These are phyloP conservation scores for Colletotrichum simmondsii DNA, from an alignment of 2,329 filamentous ascomycete species.

Conservation along the genomic window DNA sequence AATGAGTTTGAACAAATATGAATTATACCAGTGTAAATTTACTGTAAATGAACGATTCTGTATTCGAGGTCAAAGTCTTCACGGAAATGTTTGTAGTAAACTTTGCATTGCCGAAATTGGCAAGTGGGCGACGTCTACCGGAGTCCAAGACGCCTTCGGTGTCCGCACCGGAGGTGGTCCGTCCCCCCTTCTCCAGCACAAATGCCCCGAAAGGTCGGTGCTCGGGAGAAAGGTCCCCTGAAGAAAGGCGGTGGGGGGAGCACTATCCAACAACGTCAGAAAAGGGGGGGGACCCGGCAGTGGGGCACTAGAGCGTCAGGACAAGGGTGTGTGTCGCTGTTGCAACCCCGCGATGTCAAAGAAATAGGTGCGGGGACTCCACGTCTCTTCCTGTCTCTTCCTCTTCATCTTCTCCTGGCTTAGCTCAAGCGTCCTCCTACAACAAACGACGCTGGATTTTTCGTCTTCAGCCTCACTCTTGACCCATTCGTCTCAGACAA, in stretches of 20 bases:
- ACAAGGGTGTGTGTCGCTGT: slow-evolving; percentile 11
- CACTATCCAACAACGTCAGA: slow-evolving; percentile 14
- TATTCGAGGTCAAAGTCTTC: too few species aligned
- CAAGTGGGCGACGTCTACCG: neutral
- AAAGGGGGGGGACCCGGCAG: neutral
- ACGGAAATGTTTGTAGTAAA: too few species aligned
- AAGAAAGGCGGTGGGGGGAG: slow-evolving; percentile 12
- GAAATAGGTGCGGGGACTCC: slow-evolving; percentile 30
- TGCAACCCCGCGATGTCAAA: slow-evolving; percentile 26
- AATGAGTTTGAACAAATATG: too few species aligned
- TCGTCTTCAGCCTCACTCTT: neutral
- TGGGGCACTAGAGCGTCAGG: slow-evolving; percentile 2
- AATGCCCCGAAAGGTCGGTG: slow-evolving; percentile 1
- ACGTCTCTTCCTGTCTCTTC: slow-evolving; percentile 1
- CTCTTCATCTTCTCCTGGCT: neutral
- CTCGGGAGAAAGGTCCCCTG: slow-evolving; percentile 30
- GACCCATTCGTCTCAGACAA: neutral
- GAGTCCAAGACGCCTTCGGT: neutral
- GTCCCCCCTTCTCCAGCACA: neutral
- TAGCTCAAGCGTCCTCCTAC: neutral
- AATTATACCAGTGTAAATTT: too few species aligned
- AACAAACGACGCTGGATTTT: neutral
- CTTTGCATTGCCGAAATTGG: neutral
- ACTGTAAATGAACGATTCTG: too few species aligned
- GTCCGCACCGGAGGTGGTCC: neutral